Conservation (phyloP, 148 eudicot genomes). For the Chenopodium quinoa region DNA sequence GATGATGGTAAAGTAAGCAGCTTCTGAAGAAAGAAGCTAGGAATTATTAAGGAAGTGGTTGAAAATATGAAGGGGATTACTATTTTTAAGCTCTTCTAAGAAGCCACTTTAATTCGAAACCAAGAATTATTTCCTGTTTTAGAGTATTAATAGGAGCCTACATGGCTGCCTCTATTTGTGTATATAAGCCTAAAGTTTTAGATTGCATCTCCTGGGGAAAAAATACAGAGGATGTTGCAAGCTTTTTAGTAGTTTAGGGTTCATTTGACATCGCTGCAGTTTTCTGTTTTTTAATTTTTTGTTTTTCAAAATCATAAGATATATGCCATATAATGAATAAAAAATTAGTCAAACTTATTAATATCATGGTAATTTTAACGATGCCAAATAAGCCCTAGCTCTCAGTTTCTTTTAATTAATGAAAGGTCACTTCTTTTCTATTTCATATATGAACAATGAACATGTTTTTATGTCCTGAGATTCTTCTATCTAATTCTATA, state of each 20-base stretch:
- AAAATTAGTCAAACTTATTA: no score
- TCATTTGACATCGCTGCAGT: not conserved
- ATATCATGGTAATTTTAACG: no score
- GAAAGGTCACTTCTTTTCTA: conserved; percentile 19
- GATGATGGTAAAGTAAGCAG: conserved; percentile 36
- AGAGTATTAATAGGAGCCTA: conserved; percentile 22
- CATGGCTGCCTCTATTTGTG: conserved; percentile 30
- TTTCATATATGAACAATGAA: not conserved
- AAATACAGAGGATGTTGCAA: conserved; percentile 18
- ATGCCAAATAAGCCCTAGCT: no score
- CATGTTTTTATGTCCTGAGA: not conserved
- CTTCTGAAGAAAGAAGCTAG: conserved; percentile 21
- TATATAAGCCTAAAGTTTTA: conserved; percentile 15
- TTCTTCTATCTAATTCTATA: not conserved
- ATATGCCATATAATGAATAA: no score
- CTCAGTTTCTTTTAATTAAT: conserved; percentile 16
- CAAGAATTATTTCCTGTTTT: conserved; percentile 2
- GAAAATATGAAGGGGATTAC: no score
- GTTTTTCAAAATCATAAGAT: no score
- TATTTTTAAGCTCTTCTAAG: not conserved
- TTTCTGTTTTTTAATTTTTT: no score
- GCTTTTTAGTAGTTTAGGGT: conserved; percentile 20
- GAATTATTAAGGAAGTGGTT: not conserved
- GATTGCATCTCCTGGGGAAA: conserved; percentile 14
- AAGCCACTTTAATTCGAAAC: conserved; percentile 12